These are phyloP conservation scores for Stellera chamaejasme DNA, from an alignment of 345 rosid species.

Conservation along the genomic window DNA sequence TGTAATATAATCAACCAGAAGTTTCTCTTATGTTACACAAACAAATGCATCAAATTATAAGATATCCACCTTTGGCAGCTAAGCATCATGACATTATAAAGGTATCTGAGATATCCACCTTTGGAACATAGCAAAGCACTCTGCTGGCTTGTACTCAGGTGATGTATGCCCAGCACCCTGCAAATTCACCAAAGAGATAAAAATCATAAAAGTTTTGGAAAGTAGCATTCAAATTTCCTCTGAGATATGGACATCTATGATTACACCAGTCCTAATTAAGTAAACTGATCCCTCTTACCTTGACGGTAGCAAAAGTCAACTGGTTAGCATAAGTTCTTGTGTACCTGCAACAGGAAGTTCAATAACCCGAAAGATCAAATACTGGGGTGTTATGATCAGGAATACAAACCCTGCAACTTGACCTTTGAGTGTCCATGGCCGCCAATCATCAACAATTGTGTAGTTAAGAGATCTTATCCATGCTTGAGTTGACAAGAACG, in stretches of 20 bases:
- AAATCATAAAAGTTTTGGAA: not conserved
- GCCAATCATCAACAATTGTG: slow-evolving; percentile 12
- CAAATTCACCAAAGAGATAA: too few species aligned
- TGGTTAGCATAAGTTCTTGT: not conserved
- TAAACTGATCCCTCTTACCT: slow-evolving; percentile 3
- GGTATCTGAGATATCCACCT: slow-evolving; percentile 13
- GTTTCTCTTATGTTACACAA: too few species aligned
- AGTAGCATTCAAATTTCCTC: not conserved
- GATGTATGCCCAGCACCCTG: slow-evolving; percentile 17
- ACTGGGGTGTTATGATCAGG: not conserved
- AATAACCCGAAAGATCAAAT: not conserved
- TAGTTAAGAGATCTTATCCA: slow-evolving; percentile 15
- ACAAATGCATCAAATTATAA: too few species aligned
- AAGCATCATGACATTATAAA: too few species aligned
- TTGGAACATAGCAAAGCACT: slow-evolving; percentile 11
- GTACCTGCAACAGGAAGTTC: not conserved
- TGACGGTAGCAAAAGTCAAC: slow-evolving; percentile 20
- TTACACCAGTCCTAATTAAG: not conserved
- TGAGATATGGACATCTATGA: not conserved
- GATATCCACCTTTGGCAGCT: too few species aligned
- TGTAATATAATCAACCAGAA: too few species aligned
- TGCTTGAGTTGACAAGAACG: slow-evolving; percentile 15
- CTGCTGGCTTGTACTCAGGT: slow-evolving; percentile 15
- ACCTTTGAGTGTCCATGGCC: slow-evolving; percentile 25
- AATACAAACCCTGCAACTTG: slow-evolving; percentile 23